Percentiles rank a stretch among this genome's conserved stretches.
Conservation (phyloP, 2,329 filamentous ascomycete species). For the Pestalotiopsis sp. region DNA sequence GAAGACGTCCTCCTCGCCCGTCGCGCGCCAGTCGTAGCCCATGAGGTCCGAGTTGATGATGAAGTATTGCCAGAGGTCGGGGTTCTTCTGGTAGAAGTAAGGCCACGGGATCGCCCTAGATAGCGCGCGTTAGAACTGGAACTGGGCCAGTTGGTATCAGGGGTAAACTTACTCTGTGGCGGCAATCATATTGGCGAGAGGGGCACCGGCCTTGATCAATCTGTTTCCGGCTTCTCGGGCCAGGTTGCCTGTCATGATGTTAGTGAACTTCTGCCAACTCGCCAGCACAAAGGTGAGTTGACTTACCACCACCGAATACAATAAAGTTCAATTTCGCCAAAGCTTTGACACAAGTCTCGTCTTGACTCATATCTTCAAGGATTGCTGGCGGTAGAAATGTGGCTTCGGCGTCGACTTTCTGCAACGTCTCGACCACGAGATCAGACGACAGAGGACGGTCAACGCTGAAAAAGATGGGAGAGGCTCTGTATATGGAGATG, state of each 20-base stretch:
- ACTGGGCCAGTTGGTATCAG: background rate
- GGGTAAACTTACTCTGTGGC: constrained; percentile 42
- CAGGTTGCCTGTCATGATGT: constrained; percentile 35
- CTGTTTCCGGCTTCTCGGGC: constrained; percentile 38
- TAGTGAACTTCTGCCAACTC: background rate
- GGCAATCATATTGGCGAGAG: constrained; percentile 39
- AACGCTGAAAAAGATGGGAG: constrained; percentile 30
- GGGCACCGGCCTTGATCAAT: constrained; percentile 37
- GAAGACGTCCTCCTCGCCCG: constrained; percentile 24
- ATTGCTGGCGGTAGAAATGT: constrained; percentile 41
- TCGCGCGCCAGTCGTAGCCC: constrained; percentile 43
- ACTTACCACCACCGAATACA: constrained; percentile 41
- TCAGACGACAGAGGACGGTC: constrained; percentile 39
- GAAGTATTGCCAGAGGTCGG: constrained; percentile 45
- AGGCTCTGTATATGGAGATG: constrained; percentile 33
- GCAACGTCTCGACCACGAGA: constrained; percentile 33
- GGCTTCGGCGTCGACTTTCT: constrained; percentile 29
- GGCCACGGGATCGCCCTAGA: constrained; percentile 38
- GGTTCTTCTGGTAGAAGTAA: constrained; percentile 34
- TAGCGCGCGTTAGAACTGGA: constrained; percentile 14
- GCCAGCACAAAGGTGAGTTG: background rate
- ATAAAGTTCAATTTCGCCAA: constrained; percentile 38
- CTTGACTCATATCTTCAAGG: constrained; percentile 45
- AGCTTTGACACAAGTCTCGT: constrained; percentile 29
- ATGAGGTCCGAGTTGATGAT: constrained; percentile 42